These are phyloP conservation scores for Tricholoma terreum DNA, from an alignment of 768 basidiomycete species.

Conservation along the genomic window DNA sequence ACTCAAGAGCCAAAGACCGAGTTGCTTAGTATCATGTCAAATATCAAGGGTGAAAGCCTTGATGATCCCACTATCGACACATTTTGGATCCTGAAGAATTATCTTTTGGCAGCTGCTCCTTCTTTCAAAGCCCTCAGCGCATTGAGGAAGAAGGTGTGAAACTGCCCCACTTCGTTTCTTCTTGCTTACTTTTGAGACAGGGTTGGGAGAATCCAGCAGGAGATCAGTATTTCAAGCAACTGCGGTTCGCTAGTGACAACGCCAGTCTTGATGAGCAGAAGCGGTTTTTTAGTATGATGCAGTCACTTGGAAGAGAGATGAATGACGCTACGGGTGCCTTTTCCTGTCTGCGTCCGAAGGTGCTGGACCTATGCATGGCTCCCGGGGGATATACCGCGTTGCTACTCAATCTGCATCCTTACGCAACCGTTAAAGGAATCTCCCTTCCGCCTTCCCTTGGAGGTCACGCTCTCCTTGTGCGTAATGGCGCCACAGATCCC, in stretches of 20 bases:
- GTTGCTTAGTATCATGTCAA: background rate
- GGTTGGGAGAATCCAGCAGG: background rate
- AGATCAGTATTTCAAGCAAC: background rate
- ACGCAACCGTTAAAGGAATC: background rate
- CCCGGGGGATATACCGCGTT: background rate
- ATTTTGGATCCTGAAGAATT: background rate
- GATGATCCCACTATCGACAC: background rate
- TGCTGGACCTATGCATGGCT: background rate
- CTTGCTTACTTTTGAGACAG: background rate
- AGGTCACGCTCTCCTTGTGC: background rate
- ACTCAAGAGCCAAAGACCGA: too few relatives aligned
- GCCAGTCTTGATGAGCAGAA: background rate
- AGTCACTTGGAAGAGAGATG: background rate
- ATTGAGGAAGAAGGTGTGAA: background rate
- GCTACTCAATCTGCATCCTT: background rate
- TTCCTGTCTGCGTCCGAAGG: background rate
- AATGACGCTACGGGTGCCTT: background rate
- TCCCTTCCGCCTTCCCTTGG: background rate
- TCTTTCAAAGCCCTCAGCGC: background rate
- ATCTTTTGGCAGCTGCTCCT: background rate
- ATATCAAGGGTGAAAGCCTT: background rate
- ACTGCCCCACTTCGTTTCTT: background rate
- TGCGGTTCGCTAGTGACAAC: background rate
- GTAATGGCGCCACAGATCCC: background rate
- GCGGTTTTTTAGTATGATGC: background rate